Evolutionary conservation across 2,329 filamentous ascomycete genomes (phyloP), one percentile per base, ranked within the genome.

Genomic region (Botrytis squamosa): DNA sequence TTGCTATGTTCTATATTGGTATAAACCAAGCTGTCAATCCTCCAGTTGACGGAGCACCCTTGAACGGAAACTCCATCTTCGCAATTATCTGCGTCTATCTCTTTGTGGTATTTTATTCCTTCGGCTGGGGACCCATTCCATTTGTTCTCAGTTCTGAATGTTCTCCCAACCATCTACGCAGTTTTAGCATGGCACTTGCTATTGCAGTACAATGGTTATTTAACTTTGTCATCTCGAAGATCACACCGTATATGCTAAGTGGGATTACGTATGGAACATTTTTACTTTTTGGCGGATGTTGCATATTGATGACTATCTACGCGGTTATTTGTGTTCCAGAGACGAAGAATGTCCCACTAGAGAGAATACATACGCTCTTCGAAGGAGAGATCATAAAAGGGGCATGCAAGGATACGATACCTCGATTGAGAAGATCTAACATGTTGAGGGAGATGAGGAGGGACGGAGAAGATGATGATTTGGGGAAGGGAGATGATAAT

Each of bases 121-220:
- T 89, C 64, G 87, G 88, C 18, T 92, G 91, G 90, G 90, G 90
- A 0, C 89, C 89, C 0, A 89, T 89, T 20, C 91, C 89, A 82
- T 93, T 91, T 90, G 89, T 92, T 79, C 89, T 92, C 79, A 86
- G 91, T 20, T 87, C 86, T 22, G 91, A 93, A 81, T 93, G 93
- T 84, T 88, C 88, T 76, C 85, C 86, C 0, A 84, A 83, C 0
- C 81, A 86, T 9, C 84, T 88, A 65, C 84, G 86, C 20, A 86
- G 87, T 70, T 81, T 83, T 6, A 86, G 85, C 14, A 84, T 86
- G 44, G 86, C 90, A 4, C 85, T 92, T 59, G 90, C 86, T 0
- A 90, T 91, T 0, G 89, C 88, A 1, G 91, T 88, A 0, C 90
- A 93, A 79, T 92, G 90, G 90, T 82, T 93, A 2, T 92, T 93